Evolutionary conservation across 176 grass and related monocot genomes (phyloP).

Genomic region (Phyllostachys edulis): DNA sequence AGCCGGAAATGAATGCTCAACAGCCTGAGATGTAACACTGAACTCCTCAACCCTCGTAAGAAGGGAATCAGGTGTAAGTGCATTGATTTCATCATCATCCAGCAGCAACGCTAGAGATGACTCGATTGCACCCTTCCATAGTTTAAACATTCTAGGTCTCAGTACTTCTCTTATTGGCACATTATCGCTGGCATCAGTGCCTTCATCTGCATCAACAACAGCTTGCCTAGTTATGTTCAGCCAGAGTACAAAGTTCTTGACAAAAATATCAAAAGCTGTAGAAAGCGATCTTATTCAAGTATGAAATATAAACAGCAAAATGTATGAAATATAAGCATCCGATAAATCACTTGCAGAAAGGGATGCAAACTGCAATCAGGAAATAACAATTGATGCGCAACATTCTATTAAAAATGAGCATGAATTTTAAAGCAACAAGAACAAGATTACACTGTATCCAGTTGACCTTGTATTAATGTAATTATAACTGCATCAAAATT

Average conservation of each 20-base stretch:
- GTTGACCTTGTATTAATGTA: not conserved
- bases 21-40: constrained; percentile 57
- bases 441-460: not conserved
- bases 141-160: constrained; percentile 67
- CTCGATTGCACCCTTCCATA: constrained; percentile 67
- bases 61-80: constrained; percentile 71
- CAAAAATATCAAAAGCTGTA: not conserved
- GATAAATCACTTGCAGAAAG: not conserved
- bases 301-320: not conserved
- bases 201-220: constrained; percentile 41
- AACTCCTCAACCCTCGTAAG: constrained; percentile 68
- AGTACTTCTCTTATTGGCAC: constrained; percentile 40
- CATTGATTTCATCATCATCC: constrained; percentile 49
- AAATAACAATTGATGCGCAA: constrained; percentile 1
- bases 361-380: constrained; percentile 4
- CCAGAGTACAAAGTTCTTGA: not conserved
- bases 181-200: not conserved
- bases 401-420: constrained; percentile 9
- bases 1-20: constrained; percentile 68
- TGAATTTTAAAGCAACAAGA: constrained; percentile 1
- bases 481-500: not conserved
- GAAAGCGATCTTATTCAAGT: not conserved
- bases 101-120: constrained; percentile 66
- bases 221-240: constrained; percentile 7
- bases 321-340: not conserved